A percentile compares a stretch with the other conserved stretches of the same genome.
These are phyloP conservation scores for Hydnomerulius pinastri DNA, from an alignment of 768 basidiomycete species.

Conservation along the genomic window DNA sequence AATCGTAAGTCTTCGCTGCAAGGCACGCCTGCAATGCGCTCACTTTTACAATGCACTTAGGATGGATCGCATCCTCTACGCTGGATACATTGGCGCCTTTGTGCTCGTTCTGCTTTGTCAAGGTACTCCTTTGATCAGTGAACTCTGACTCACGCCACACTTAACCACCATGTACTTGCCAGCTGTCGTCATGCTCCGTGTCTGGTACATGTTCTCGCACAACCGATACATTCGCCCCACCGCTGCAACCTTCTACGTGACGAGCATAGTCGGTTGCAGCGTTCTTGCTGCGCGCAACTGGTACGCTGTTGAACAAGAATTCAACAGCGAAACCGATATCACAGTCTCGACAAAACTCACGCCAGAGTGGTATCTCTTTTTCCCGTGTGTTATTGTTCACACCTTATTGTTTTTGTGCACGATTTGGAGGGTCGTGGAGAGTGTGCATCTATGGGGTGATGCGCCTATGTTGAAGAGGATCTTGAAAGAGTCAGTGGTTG, in stretches of 20 bases:
- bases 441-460: slow-evolving; percentile 32
- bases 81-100: slow-evolving; percentile 28
- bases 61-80: not conserved
- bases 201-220: slow-evolving; percentile 44
- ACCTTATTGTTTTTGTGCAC: slow-evolving; percentile 40
- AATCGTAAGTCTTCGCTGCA: not conserved
- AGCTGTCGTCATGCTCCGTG: slow-evolving; percentile 42
- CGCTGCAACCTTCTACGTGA: slow-evolving; percentile 32
- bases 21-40: not conserved
- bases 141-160: not conserved
- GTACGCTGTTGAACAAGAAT: slow-evolving; percentile 32
- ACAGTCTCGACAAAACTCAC: not conserved
- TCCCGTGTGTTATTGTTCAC: slow-evolving; percentile 16
- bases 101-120: slow-evolving; percentile 29
- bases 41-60: not conserved
- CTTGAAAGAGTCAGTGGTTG: slow-evolving; percentile 37
- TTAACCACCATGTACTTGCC: not conserved
- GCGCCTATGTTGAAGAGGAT: slow-evolving; percentile 37
- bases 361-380: not conserved
- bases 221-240: slow-evolving; percentile 26
- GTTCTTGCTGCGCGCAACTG: slow-evolving; percentile 36
- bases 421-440: slow-evolving; percentile 35
- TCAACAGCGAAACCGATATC: not conserved
- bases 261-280: slow-evolving; percentile 33
- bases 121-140: slow-evolving; percentile 21